These are phyloP conservation scores for Pseudogymnoascus sp. DNA, from an alignment of 2,329 filamentous ascomycete genomes.

Conservation along the genomic window DNA sequence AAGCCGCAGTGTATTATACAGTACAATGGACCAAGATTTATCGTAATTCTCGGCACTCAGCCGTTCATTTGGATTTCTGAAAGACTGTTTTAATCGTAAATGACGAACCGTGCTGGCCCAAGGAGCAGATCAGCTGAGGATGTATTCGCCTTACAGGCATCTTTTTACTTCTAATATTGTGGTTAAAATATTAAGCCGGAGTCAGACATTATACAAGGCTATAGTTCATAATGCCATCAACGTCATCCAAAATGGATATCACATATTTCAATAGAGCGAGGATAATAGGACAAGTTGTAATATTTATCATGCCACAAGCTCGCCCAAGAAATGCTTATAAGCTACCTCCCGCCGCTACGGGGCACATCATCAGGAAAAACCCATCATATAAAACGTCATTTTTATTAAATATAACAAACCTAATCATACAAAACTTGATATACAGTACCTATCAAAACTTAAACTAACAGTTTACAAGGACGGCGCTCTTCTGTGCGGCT, in stretches of 20 bases:
- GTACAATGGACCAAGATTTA: constrained; percentile 2
- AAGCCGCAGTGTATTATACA: constrained; percentile 7
- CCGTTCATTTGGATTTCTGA: background rate
- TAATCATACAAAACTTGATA: background rate
- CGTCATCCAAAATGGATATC: background rate
- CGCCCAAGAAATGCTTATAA: constrained; percentile 4
- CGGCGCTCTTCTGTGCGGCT: background rate
- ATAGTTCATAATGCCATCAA: background rate
- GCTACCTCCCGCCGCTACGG: background rate
- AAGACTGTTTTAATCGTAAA: background rate
- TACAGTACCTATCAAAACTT: background rate
- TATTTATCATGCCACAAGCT: background rate
- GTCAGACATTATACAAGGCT: background rate
- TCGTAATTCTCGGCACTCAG: background rate
- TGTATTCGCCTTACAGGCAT: background rate
- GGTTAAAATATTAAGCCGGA: background rate
- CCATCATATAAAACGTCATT: background rate
- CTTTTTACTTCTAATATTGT: background rate
- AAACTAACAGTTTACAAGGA: background rate
- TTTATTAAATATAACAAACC: background rate
- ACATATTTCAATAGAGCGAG: background rate
- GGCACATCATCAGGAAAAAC: background rate
- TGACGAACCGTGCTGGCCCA: background rate
- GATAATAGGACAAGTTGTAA: background rate
- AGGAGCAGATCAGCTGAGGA: background rate